These are phyloP conservation scores for Ampelomyces quisqualis DNA, from an alignment of 2,329 filamentous ascomycete genomes.

Conservation along the genomic window DNA sequence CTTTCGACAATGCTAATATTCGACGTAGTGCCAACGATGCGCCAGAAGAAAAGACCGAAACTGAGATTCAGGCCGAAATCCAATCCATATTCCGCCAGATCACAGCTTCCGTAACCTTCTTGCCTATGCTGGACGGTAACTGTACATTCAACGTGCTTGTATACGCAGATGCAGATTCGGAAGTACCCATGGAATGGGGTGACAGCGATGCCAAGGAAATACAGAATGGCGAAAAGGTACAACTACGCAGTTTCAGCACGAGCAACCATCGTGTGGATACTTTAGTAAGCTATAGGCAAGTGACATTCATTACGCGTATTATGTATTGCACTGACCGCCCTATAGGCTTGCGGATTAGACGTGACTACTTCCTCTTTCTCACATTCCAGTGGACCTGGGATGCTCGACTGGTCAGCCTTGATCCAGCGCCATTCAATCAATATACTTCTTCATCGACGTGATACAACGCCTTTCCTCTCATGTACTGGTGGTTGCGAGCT, in stretches of 20 bases:
- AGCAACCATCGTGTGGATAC: constrained; percentile 93
- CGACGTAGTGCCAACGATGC: constrained; percentile 27
- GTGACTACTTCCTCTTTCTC: too few species aligned
- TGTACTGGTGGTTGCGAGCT: too few species aligned
- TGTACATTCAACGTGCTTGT: constrained; percentile 99
- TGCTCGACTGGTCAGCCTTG: too few species aligned
- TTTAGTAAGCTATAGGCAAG: constrained; percentile 80
- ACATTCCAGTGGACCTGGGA: too few species aligned
- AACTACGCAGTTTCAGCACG: constrained; percentile 93
- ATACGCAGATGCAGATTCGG: constrained; percentile 93
- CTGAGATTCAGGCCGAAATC: constrained; percentile 93
- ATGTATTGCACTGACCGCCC: constrained; percentile 7
- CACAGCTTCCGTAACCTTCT: constrained; percentile 93
- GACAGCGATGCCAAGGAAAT: constrained; percentile 99
- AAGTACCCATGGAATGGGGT: constrained; percentile 97
- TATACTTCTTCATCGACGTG: too few species aligned
- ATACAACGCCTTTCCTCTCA: too few species aligned
- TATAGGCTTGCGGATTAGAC: constrained; percentile 31
- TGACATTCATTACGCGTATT: neutral
- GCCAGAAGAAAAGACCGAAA: constrained; percentile 75
- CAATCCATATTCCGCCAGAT: constrained; percentile 97
- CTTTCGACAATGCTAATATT: constrained; percentile 23
- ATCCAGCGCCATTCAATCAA: too few species aligned
- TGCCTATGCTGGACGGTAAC: constrained; percentile 88
- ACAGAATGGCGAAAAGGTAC: constrained; percentile 88